These are phyloP conservation scores for Vinca major DNA, from an alignment of 305 asterid genomes.

Conservation along the genomic window DNA sequence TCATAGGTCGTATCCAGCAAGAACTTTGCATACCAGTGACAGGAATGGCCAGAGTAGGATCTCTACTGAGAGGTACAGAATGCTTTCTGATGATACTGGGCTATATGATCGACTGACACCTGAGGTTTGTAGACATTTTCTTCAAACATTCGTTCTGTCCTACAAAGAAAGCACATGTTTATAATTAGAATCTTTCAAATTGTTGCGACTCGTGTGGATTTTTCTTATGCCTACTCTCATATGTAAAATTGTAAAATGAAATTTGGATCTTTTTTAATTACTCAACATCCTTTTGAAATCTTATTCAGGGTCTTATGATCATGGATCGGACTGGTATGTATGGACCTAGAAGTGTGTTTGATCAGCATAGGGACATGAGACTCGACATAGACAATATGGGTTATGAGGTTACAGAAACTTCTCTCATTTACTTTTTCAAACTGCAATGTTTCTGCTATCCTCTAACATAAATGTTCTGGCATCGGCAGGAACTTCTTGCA, in stretches of 20 bases:
- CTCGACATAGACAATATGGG: conserved; percentile 77
- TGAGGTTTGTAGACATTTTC: conserved; percentile 39
- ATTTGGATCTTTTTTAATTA: neutral
- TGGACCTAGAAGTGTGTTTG: conserved; percentile 50
- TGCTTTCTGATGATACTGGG: conserved; percentile 33
- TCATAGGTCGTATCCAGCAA: conserved; percentile 33
- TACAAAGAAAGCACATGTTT: neutral
- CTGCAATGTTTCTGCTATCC: neutral
- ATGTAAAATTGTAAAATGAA: neutral
- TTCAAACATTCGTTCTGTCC: neutral
- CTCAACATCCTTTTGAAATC: conserved; percentile 3
- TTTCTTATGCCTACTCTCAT: neutral
- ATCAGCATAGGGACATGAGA: conserved; percentile 75
- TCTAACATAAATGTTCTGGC: conserved; percentile 14
- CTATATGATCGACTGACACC: conserved; percentile 39
- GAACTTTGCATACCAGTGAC: conserved; percentile 35
- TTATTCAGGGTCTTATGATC: conserved; percentile 44
- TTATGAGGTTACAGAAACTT: conserved; percentile 53
- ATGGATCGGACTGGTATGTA: conserved; percentile 35
- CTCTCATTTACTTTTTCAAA: conserved; percentile 7
- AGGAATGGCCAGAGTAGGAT: conserved; percentile 39
- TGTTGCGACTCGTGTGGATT: neutral
- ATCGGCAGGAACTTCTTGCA: conserved; percentile 68
- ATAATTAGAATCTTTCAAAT: neutral
- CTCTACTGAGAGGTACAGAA: conserved; percentile 40